Conservation (phyloP, 2,329 filamentous ascomycete species). For the Hortaea werneckii region DNA sequence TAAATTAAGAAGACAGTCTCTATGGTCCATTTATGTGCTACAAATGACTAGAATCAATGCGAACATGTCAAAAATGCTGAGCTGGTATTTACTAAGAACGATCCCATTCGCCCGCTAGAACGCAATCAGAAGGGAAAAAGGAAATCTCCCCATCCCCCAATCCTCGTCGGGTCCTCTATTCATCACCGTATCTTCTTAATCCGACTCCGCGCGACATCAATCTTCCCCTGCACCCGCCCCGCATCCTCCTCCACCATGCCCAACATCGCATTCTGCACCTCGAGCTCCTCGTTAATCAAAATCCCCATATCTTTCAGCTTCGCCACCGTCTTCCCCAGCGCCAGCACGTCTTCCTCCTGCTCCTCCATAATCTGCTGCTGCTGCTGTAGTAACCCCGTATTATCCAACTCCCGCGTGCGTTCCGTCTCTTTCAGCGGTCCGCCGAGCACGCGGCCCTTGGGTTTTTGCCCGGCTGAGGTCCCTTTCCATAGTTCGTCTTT, state of each 20-base stretch:
- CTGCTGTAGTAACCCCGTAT: constrained; percentile 60
- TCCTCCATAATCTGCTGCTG: constrained; percentile 64
- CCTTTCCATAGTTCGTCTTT: constrained; percentile 27
- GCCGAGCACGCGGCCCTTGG: constrained; percentile 58
- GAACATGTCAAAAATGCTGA: too few relatives aligned
- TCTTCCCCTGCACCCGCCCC: constrained; percentile 56
- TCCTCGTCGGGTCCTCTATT: not conserved
- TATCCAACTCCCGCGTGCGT: constrained; percentile 66
- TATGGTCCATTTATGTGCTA: too few relatives aligned
- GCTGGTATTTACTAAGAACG: too few relatives aligned
- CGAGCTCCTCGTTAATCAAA: constrained; percentile 63
- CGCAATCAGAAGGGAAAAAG: too few relatives aligned
- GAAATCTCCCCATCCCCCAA: too few relatives aligned
- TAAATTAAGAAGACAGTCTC: too few relatives aligned
- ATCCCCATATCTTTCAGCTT: constrained; percentile 70
- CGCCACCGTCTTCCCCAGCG: constrained; percentile 57
- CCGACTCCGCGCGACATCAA: constrained; percentile 63
- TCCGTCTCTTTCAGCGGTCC: constrained; percentile 62
- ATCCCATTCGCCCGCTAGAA: too few relatives aligned
- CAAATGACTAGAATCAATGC: too few relatives aligned
- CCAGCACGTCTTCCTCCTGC: constrained; percentile 63
- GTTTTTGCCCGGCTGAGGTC: constrained; percentile 17
- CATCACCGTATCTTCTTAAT: constrained; percentile 49
- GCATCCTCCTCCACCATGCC: constrained; percentile 56
- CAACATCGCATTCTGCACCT: constrained; percentile 61